Percentiles rank a stretch among this genome's conserved stretches.
Evolutionary conservation across 1,284 basidiomycete genomes (phyloP).

Genomic region (Sparassis latifolia): DNA sequence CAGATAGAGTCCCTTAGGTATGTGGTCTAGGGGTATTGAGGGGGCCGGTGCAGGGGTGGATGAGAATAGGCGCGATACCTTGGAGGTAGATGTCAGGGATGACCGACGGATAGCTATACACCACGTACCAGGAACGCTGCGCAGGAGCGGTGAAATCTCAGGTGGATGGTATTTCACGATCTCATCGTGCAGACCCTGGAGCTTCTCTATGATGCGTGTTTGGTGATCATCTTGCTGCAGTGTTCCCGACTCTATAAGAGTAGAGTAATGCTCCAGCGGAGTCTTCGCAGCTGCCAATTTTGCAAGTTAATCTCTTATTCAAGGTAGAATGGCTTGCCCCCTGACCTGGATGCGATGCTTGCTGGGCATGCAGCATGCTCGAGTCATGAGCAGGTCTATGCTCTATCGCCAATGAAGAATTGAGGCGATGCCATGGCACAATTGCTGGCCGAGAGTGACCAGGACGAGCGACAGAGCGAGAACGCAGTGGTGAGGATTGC

Average conservation of each 20-base stretch:
- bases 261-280: conserved; percentile 69
- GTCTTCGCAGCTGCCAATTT: conserved; percentile 17
- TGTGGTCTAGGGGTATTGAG: conserved; percentile 40
- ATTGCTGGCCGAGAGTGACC: conserved; percentile 5
- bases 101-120: conserved; percentile 17
- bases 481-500: conserved; percentile 4
- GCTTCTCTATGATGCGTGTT: conserved; percentile 72
- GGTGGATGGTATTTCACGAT: conserved; percentile 72
- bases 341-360: too few species aligned
- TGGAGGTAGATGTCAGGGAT: not conserved
- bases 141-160: conserved; percentile 36
- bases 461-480: conserved; percentile 8
- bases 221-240: conserved; percentile 83
- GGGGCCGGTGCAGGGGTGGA: conserved; percentile 29
- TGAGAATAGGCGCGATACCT: conserved; percentile 62
- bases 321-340: too few species aligned
- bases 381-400: not conserved
- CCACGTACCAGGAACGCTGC: conserved; percentile 22
- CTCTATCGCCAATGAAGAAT: conserved; percentile 12
- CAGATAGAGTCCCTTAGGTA: conserved; percentile 91
- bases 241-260: conserved; percentile 65
- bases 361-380: not conserved
- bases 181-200: conserved; percentile 77
- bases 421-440: conserved; percentile 8
- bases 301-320: too few species aligned